phyloP scores from a whole-genome alignment of 2,329 filamentous ascomycete genomes.

The Calonectria pseudoreteaudii region DNA sequence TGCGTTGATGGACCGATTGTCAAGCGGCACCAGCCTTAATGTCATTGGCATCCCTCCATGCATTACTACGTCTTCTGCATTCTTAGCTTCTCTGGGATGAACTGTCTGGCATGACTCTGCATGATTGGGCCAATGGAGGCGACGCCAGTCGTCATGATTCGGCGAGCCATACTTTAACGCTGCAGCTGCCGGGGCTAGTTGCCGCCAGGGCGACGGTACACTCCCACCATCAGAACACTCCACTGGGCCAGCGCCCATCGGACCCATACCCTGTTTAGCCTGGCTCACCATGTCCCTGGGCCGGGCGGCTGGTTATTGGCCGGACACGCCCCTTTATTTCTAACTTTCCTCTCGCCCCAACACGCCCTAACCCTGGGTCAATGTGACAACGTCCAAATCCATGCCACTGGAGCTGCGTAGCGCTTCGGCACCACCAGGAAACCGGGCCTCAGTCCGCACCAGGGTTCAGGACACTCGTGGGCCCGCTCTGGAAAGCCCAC shows the following conservation, averaged over 20 bases:
- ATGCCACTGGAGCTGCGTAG: constrained; percentile 34
- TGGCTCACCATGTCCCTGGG: constrained; percentile 35
- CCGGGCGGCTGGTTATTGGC: constrained; percentile 38
- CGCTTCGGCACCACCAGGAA: constrained; percentile 37
- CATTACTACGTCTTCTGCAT: constrained; percentile 8
- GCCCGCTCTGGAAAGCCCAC: constrained; percentile 36
- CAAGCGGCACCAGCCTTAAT: not conserved
- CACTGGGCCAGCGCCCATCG: constrained; percentile 35
- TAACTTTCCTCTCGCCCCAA: constrained; percentile 34
- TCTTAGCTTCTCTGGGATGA: constrained; percentile 18
- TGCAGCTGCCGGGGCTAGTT: constrained; percentile 41
- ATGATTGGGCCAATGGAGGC: constrained; percentile 31
- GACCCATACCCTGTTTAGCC: constrained; percentile 36
- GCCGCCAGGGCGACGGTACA: constrained; percentile 35
- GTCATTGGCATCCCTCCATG: constrained; percentile 9
- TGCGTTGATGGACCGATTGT: not conserved
- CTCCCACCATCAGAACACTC: constrained; percentile 30
- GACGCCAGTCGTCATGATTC: constrained; percentile 31
- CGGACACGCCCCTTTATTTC: constrained; percentile 27
- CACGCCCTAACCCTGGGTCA: constrained; percentile 37
- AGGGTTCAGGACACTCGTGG: constrained; percentile 32
- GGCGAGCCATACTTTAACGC: constrained; percentile 29
- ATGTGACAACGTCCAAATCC: constrained; percentile 41
- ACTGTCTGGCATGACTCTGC: constrained; percentile 11
- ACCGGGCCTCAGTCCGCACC: constrained; percentile 35